A percentile compares a stretch with the other conserved stretches of the same genome.
Evolutionary conservation across 495 filamentous ascomycete species (phyloP).

Genomic region (Jackrogersella multiformis): DNA sequence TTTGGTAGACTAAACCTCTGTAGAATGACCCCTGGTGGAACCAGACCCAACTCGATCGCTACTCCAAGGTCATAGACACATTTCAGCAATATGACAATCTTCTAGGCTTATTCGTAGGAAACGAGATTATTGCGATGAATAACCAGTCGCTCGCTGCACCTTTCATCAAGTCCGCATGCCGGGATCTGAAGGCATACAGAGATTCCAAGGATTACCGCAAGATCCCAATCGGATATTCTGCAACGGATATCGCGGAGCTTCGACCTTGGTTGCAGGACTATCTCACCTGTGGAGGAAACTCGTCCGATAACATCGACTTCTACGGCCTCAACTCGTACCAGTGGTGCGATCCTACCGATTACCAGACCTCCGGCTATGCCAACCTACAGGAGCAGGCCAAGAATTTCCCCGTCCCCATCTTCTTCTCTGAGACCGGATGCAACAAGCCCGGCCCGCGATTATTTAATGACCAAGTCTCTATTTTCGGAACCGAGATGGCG

Average conservation of each 20-base stretch:
- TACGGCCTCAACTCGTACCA: conserved; percentile 88
- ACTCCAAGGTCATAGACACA: conserved; percentile 75
- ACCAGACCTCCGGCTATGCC: conserved; percentile 73
- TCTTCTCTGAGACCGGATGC: conserved; percentile 86
- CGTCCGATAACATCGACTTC: conserved; percentile 79
- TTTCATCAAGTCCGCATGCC: conserved; percentile 80
- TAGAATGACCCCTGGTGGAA: conserved; percentile 73
- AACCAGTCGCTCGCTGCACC: conserved; percentile 74
- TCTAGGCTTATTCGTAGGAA: conserved; percentile 85
- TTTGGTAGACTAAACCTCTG: conserved; percentile 17
- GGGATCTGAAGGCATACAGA: conserved; percentile 84
- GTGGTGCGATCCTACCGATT: conserved; percentile 79
- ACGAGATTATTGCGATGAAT: conserved; percentile 77
- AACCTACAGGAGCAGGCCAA: conserved; percentile 64
- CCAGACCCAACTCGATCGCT: conserved; percentile 70
- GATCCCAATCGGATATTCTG: conserved; percentile 88
- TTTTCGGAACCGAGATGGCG: conserved; percentile 77
- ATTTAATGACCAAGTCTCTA: conserved; percentile 79
- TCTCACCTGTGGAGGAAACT: conserved; percentile 75
- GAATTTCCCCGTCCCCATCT: conserved; percentile 76
- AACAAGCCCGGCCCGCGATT: conserved; percentile 71
- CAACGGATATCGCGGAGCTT: conserved; percentile 83
- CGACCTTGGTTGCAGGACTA: conserved; percentile 91
- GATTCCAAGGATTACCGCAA: conserved; percentile 80
- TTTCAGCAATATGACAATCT: conserved; percentile 83